Conservation (phyloP, 176 grass and related monocot genomes). For the maize (Zea mays) region DNA sequence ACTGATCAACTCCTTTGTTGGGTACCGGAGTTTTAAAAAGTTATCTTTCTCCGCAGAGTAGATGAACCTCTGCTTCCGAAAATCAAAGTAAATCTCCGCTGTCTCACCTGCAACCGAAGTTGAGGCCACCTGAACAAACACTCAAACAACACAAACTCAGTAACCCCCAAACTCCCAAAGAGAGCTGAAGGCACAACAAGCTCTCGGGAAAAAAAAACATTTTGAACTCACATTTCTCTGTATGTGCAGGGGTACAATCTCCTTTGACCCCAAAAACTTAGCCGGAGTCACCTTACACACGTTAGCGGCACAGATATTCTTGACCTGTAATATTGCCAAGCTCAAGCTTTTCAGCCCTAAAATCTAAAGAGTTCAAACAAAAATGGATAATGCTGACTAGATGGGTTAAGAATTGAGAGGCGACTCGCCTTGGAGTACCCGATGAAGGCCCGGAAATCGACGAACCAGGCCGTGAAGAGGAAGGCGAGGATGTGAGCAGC, state of each 20-base stretch:
- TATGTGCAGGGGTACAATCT: constrained; percentile 77
- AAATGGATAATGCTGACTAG: constrained; percentile 15
- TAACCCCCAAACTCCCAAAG: background rate
- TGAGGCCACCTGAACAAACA: constrained; percentile 59
- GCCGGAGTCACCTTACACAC: constrained; percentile 86
- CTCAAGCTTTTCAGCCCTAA: constrained; percentile 30
- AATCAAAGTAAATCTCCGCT: constrained; percentile 95
- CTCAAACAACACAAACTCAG: background rate
- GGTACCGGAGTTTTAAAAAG: constrained; percentile 81
- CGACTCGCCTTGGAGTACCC: constrained; percentile 75
- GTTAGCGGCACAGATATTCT: constrained; percentile 63
- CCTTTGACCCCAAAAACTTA: constrained; percentile 91
- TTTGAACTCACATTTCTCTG: constrained; percentile 66
- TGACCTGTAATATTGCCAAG: constrained; percentile 53
- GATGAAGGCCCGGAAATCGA: constrained; percentile 83
- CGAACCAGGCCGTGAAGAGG: constrained; percentile 93
- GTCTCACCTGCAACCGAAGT: constrained; percentile 55
- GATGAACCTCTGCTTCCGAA: constrained; percentile 96
- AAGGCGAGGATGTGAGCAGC: constrained; percentile 70
- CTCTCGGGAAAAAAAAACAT: background rate
- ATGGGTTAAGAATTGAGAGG: constrained; percentile 5
- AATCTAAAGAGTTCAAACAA: constrained; percentile 4
- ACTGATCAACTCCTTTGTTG: constrained; percentile 72
- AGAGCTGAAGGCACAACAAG: background rate
- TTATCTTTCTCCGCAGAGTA: constrained; percentile 67